A percentile compares a stretch with the other conserved stretches of the same genome.
Evolutionary conservation across 495 filamentous ascomycete species (phyloP).

Genomic region (Sphaerosporella brunnea): DNA sequence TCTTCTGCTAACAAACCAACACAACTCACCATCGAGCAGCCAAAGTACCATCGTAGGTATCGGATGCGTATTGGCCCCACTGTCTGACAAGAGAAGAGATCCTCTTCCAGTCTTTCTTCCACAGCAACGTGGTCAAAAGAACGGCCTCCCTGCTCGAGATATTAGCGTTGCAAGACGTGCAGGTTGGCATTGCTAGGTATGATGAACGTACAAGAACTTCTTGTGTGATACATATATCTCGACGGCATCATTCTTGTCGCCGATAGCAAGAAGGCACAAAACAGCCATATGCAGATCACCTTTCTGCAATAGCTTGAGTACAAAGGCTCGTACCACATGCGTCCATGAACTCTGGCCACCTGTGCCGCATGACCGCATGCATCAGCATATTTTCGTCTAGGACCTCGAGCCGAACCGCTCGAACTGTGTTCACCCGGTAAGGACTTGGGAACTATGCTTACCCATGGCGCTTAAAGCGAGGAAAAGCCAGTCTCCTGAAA

Average conservation of each 20-base stretch:
- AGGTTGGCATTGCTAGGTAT: too few species aligned
- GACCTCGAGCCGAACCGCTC: not conserved
- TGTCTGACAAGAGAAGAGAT: slow-evolving; percentile 72
- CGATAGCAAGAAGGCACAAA: slow-evolving; percentile 77
- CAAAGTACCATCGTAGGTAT: slow-evolving; percentile 69
- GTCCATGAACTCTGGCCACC: slow-evolving; percentile 60
- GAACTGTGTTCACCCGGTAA: not conserved
- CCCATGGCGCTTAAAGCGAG: slow-evolving; percentile 78
- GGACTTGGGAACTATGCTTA: slow-evolving; percentile 6
- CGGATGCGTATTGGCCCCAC: slow-evolving; percentile 86
- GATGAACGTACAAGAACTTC: slow-evolving; percentile 84
- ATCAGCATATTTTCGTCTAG: slow-evolving; percentile 6
- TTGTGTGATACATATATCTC: slow-evolving; percentile 91
- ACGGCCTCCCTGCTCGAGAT: slow-evolving; percentile 28
- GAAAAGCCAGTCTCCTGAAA: slow-evolving; percentile 90
- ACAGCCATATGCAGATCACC: slow-evolving; percentile 84
- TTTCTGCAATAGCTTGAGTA: slow-evolving; percentile 72
- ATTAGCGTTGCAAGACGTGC: too few species aligned
- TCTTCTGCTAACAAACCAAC: too few species aligned
- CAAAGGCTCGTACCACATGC: slow-evolving; percentile 79
- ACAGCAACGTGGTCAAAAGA: slow-evolving; percentile 26
- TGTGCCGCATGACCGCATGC: slow-evolving; percentile 3
- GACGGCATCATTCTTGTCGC: slow-evolving; percentile 83
- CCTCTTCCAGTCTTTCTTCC: slow-evolving; percentile 60
- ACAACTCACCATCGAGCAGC: slow-evolving; percentile 61